Evolutionary conservation across 1,284 basidiomycete species (phyloP).

Genomic region (Volvariella volvacea): DNA sequence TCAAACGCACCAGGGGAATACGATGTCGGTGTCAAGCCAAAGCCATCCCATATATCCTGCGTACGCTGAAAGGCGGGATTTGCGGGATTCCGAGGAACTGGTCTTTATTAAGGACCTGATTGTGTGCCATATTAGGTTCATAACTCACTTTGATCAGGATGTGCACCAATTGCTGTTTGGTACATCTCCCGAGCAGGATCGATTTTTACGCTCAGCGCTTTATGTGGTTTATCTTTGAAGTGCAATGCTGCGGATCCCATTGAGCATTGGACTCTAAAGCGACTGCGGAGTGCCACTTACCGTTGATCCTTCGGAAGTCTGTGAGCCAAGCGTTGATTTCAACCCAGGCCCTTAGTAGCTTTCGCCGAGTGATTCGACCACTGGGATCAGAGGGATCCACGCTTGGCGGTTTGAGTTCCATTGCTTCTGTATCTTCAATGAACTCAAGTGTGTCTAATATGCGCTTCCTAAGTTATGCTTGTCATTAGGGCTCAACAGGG

Average conservation of each 20-base stretch:
- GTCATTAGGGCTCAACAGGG: constrained; percentile 9
- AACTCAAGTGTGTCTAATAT: constrained; percentile 61
- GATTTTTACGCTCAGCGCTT: constrained; percentile 40
- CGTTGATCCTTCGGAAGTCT: constrained; percentile 45
- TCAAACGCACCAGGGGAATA: constrained; percentile 50
- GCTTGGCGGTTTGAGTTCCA: constrained; percentile 42
- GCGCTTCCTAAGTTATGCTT: constrained; percentile 30
- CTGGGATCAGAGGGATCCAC: constrained; percentile 38
- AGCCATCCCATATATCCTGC: constrained; percentile 32
- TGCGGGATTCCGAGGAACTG: constrained; percentile 48
- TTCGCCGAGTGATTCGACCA: constrained; percentile 47
- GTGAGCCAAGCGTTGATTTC: constrained; percentile 61
- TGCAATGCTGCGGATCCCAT: constrained; percentile 15
- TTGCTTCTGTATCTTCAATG: constrained; percentile 28
- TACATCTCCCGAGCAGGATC: constrained; percentile 61
- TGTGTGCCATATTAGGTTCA: background rate
- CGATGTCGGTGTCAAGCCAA: constrained; percentile 60
- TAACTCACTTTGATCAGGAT: constrained; percentile 63
- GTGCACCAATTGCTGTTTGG: constrained; percentile 65
- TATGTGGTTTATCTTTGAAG: constrained; percentile 33
- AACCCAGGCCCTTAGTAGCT: constrained; percentile 70
- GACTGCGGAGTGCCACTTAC: constrained; percentile 26
- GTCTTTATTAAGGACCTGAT: constrained; percentile 6
- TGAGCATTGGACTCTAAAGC: background rate
- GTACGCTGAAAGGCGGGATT: constrained; percentile 28